Conservation (phyloP, 495 filamentous ascomycete genomes). For the Friedmanniomyces endolithicus region DNA sequence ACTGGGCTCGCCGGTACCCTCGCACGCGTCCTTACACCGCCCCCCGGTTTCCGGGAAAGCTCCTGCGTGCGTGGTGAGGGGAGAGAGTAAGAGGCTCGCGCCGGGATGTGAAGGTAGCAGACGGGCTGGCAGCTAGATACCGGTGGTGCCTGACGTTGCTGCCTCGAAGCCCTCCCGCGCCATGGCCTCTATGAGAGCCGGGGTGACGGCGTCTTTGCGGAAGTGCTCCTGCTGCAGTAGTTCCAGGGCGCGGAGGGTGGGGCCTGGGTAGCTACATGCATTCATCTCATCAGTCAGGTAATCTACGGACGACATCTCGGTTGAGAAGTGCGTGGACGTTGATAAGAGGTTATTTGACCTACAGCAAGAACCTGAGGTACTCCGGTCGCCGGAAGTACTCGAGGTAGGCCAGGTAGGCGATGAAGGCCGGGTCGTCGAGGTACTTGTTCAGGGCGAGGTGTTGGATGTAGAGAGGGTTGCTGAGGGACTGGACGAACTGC, state of each 20-base stretch:
- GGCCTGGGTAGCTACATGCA: constrained; percentile 52
- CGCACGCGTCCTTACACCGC: too few species aligned
- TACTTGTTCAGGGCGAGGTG: constrained; percentile 48
- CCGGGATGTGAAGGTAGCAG: too few species aligned
- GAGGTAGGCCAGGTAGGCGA: constrained; percentile 72
- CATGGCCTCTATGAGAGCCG: constrained; percentile 54
- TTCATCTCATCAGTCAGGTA: not conserved
- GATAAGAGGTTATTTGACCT: not conserved
- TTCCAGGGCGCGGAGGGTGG: constrained; percentile 70
- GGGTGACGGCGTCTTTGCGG: constrained; percentile 65
- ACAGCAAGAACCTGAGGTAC: constrained; percentile 64
- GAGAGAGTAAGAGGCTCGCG: too few species aligned
- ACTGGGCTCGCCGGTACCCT: too few species aligned
- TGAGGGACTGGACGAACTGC: constrained; percentile 77
- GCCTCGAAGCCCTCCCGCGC: constrained; percentile 40
- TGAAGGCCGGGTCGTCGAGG: constrained; percentile 53
- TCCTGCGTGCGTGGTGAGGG: too few species aligned
- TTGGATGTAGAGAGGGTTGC: constrained; percentile 63
- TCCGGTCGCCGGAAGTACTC: constrained; percentile 75
- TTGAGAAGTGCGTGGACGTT: not conserved
- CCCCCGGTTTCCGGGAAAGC: too few species aligned
- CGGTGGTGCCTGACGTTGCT: too few species aligned
- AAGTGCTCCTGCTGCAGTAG: constrained; percentile 74
- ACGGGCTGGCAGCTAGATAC: too few species aligned
- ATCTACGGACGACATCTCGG: too few species aligned